phyloP scores from a whole-genome alignment of 2,329 filamentous ascomycete species.

The Talaromyces sp. region DNA sequence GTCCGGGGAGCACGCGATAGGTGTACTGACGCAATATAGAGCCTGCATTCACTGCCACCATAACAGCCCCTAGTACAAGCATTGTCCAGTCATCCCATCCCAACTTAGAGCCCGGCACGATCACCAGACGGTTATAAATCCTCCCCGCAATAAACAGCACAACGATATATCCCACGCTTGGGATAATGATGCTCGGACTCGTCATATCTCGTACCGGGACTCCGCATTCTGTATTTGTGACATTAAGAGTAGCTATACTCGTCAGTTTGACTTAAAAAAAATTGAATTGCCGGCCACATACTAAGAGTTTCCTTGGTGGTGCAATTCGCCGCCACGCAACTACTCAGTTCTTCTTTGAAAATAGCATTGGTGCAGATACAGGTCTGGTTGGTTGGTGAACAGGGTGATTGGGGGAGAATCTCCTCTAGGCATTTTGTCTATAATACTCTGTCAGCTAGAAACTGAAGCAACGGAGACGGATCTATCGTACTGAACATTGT shows the following conservation, averaged over 20 bases:
- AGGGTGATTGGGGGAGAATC: constrained; percentile 4
- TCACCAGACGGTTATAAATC: background rate
- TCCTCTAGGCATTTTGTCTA: background rate
- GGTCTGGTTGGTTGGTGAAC: constrained; percentile 1
- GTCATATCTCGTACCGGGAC: constrained; percentile 3
- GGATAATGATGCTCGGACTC: background rate
- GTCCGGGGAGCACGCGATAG: background rate
- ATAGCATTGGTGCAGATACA: constrained; percentile 6
- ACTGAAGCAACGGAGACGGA: background rate
- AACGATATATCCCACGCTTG: constrained; percentile 1
- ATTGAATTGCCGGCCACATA: background rate
- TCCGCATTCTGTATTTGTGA: constrained; percentile 9
- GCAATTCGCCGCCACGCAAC: constrained; percentile 11
- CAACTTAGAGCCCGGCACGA: background rate
- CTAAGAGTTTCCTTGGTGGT: background rate
- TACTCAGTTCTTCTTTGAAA: background rate
- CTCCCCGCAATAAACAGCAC: background rate
- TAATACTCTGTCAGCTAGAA: background rate
- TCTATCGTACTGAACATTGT: background rate
- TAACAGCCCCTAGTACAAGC: background rate
- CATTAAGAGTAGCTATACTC: background rate
- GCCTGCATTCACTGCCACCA: constrained; percentile 6
- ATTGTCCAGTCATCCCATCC: constrained; percentile 12
- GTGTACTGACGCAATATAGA: background rate
- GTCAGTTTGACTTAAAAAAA: background rate